These are phyloP conservation scores for Hypoxylon lenormandii DNA, from an alignment of 495 filamentous ascomycete genomes.

Conservation along the genomic window DNA sequence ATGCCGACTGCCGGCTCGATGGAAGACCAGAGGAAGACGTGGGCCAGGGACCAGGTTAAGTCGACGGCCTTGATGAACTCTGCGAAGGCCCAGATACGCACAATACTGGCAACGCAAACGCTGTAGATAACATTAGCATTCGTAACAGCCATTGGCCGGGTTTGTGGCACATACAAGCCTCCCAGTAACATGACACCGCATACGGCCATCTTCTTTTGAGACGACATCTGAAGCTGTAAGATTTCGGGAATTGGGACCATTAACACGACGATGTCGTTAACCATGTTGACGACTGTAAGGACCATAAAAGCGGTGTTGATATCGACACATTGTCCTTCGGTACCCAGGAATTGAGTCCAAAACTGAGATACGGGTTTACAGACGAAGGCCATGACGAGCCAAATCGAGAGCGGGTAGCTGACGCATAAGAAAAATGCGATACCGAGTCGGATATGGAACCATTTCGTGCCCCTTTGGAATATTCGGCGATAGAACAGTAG, in stretches of 20 bases:
- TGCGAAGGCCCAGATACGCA: constrained; percentile 57
- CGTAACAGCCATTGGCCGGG: constrained; percentile 6
- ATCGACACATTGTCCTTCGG: constrained; percentile 47
- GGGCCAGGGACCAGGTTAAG: constrained; percentile 56
- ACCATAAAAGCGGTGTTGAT: constrained; percentile 50
- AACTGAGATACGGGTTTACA: constrained; percentile 52
- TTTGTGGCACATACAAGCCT: constrained; percentile 50
- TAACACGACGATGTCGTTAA: constrained; percentile 60
- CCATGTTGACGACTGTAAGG: constrained; percentile 52
- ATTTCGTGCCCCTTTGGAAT: constrained; percentile 46
- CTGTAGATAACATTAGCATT: constrained; percentile 24
- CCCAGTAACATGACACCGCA: constrained; percentile 58
- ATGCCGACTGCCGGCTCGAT: constrained; percentile 59
- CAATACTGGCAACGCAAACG: constrained; percentile 57
- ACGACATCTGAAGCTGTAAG: constrained; percentile 51
- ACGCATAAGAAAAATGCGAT: constrained; percentile 31
- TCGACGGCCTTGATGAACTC: constrained; percentile 52
- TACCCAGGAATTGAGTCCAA: constrained; percentile 50
- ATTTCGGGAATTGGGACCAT: constrained; percentile 58
- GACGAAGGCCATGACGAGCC: constrained; percentile 42
- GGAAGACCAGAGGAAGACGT: constrained; percentile 60
- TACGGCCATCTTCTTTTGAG: constrained; percentile 56
- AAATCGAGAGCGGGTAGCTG: constrained; percentile 44
- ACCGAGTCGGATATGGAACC: constrained; percentile 37
- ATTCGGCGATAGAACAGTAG: constrained; percentile 53